phyloP scores from a whole-genome alignment of 2,329 filamentous ascomycete species.

The Calonectria montana region DNA sequence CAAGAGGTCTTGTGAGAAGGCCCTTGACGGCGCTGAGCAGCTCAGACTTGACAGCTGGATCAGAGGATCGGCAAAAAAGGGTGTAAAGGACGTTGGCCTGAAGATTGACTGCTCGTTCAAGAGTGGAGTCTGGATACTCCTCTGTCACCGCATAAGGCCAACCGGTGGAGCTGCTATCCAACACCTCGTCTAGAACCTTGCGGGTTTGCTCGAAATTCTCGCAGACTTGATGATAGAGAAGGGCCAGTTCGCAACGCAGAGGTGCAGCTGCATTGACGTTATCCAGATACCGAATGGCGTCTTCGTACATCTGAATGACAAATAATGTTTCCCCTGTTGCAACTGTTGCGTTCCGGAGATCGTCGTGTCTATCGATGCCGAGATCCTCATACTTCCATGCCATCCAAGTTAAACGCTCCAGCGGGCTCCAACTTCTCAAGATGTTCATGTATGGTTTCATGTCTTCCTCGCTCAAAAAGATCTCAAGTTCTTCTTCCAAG shows the following conservation, averaged over 20 bases:
- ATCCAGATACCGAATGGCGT: slow-evolving; percentile 38
- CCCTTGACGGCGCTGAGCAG: slow-evolving; percentile 31
- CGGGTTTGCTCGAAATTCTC: slow-evolving; percentile 29
- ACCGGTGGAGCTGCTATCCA: slow-evolving; percentile 36
- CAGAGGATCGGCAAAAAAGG: slow-evolving; percentile 32
- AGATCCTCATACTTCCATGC: slow-evolving; percentile 34
- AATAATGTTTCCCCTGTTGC: slow-evolving; percentile 34
- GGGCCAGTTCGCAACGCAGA: slow-evolving; percentile 32
- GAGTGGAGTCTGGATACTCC: slow-evolving; percentile 24
- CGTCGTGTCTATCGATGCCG: neutral
- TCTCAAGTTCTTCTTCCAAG: slow-evolving; percentile 34
- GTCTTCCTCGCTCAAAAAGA: slow-evolving; percentile 29
- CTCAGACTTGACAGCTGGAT: slow-evolving; percentile 33
- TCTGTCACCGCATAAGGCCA: slow-evolving; percentile 38
- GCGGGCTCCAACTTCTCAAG: slow-evolving; percentile 39
- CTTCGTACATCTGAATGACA: slow-evolving; percentile 36
- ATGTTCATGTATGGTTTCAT: slow-evolving; percentile 24
- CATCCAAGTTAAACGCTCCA: slow-evolving; percentile 43
- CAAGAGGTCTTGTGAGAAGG: slow-evolving; percentile 30
- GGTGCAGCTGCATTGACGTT: slow-evolving; percentile 42
- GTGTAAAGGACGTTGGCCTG: slow-evolving; percentile 36
- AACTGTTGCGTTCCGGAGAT: slow-evolving; percentile 30
- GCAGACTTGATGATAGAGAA: slow-evolving; percentile 28
- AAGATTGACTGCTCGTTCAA: slow-evolving; percentile 25
- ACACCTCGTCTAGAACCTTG: slow-evolving; percentile 34